phyloP scores from a whole-genome alignment of 108 stramenopile genomes.

The Poteriospumella lacustris region DNA sequence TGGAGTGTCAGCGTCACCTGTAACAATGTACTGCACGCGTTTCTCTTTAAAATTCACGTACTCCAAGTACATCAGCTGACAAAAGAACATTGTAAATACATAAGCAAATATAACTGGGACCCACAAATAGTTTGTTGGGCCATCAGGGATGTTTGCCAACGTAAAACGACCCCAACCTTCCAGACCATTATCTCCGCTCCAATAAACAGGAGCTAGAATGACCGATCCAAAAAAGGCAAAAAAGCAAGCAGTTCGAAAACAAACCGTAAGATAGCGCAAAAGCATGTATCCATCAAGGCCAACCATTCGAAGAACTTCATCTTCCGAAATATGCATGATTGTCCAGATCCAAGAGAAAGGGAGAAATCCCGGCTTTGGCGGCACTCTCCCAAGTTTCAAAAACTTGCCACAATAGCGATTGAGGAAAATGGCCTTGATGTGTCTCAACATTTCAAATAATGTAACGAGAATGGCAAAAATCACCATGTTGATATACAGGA shows the following conservation, averaged over 20 bases:
- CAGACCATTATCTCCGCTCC: constrained; percentile 43
- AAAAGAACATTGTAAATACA: constrained; percentile 67
- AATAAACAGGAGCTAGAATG: constrained; percentile 66
- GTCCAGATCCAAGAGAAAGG: constrained; percentile 17
- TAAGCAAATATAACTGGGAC: constrained; percentile 71
- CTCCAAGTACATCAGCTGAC: constrained; percentile 73
- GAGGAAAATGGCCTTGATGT: constrained; percentile 16
- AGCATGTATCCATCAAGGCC: constrained; percentile 88
- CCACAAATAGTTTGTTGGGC: constrained; percentile 55
- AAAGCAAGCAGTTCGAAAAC: constrained; percentile 68
- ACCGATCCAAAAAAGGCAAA: constrained; percentile 68
- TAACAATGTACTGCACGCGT: constrained; percentile 68
- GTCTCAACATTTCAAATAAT: constrained; percentile 18
- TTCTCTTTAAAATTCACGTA: constrained; percentile 75
- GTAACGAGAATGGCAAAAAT: constrained; percentile 23
- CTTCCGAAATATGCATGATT: not conserved
- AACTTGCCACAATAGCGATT: not conserved
- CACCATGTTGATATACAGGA: constrained; percentile 24
- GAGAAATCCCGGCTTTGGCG: not conserved
- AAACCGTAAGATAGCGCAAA: constrained; percentile 74
- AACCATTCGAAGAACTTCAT: constrained; percentile 43
- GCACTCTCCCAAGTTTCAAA: not conserved
- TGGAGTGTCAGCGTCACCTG: constrained; percentile 48
- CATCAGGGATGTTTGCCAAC: constrained; percentile 67
- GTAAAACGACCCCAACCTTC: constrained; percentile 73